Conservation (phyloP, 805 yeast species). For the Blastobotrys americana region DNA sequence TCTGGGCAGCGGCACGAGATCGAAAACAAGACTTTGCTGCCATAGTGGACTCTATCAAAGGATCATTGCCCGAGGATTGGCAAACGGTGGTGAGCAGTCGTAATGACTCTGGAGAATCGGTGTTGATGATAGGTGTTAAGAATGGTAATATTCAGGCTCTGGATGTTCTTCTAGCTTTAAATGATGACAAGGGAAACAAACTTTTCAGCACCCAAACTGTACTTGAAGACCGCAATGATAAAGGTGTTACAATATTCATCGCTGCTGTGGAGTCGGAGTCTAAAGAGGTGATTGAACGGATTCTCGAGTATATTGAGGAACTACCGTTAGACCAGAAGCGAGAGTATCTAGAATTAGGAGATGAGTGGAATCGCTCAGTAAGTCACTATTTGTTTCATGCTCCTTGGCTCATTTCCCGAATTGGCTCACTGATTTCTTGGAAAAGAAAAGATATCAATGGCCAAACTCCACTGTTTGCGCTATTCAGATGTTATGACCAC, state of each 20-base stretch:
- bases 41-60: neutral
- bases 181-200: constrained; percentile 38
- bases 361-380: constrained; percentile 48
- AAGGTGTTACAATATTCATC: constrained; percentile 51
- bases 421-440: constrained; percentile 70
- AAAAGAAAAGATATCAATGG: constrained; percentile 50
- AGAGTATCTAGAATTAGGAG: constrained; percentile 44
- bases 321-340: constrained; percentile 41
- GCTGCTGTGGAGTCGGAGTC: constrained; percentile 54
- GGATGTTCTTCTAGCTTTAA: constrained; percentile 38
- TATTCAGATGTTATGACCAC: constrained; percentile 78
- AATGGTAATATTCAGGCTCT: constrained; percentile 42
- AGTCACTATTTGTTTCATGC: constrained; percentile 71
- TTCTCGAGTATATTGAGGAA: constrained; percentile 41
- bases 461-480: constrained; percentile 71
- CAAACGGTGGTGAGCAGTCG: constrained; percentile 33
- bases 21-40: constrained; percentile 2
- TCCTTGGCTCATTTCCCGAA: constrained; percentile 39
- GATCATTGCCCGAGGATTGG: constrained; percentile 9
- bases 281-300: constrained; percentile 38
- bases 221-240: constrained; percentile 50
- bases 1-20: constrained; percentile 44
- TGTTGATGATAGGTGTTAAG: constrained; percentile 55
- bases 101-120: constrained; percentile 60
- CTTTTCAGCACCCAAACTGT: constrained; percentile 62